Conservation (phyloP, 2,329 filamentous ascomycete genomes). For the Trichophyton mentagrophytes region DNA sequence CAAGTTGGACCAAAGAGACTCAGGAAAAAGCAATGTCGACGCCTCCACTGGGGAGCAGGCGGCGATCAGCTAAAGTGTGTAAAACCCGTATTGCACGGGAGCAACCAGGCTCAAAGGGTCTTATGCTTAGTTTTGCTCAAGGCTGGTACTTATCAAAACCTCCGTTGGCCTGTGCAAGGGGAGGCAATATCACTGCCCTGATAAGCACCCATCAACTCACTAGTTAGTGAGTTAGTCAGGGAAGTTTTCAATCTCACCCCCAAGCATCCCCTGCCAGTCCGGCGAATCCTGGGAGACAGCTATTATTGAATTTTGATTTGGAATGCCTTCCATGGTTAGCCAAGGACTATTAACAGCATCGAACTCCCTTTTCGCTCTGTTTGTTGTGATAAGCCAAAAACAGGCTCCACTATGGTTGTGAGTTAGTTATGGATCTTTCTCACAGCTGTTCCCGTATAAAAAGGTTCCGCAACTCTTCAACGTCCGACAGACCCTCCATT, state of each 20-base stretch:
- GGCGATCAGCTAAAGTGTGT: slow-evolving; percentile 1
- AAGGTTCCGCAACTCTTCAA: neutral
- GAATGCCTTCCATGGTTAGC: neutral
- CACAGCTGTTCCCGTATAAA: neutral
- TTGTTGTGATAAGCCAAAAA: neutral
- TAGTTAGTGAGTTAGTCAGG: neutral
- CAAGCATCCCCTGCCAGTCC: neutral
- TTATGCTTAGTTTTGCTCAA: neutral
- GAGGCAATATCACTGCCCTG: neutral
- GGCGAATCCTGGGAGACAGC: neutral
- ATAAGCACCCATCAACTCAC: neutral
- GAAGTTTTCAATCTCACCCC: neutral
- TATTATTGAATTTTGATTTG: neutral
- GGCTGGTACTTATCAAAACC: neutral
- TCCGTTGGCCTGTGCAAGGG: neutral
- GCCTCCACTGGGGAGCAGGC: neutral
- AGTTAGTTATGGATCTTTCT: too few species aligned
- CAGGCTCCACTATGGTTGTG: neutral
- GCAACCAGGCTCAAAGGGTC: neutral
- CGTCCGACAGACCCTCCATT: neutral
- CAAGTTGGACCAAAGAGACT: neutral
- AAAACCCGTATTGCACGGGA: slow-evolving; percentile 2
- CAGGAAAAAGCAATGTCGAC: neutral
- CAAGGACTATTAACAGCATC: neutral
- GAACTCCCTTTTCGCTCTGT: neutral